These are phyloP conservation scores for Hypholoma sublateritium DNA, from an alignment of 768 basidiomycete species.

Conservation along the genomic window DNA sequence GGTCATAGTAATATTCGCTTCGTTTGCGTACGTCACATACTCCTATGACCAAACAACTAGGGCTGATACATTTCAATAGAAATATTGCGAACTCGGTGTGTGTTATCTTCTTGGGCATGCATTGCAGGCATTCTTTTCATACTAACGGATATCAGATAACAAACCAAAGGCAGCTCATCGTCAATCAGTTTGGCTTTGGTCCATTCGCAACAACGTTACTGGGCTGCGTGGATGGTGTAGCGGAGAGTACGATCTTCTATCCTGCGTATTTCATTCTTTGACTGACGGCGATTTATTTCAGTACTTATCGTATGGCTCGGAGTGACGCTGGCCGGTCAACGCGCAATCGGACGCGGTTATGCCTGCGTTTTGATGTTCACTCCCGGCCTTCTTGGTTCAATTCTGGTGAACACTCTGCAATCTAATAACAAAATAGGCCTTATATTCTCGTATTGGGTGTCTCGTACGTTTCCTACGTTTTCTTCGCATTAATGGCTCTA, in stretches of 20 bases:
- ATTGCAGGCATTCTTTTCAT: neutral
- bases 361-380: constrained; percentile 62
- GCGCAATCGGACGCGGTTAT: constrained; percentile 62
- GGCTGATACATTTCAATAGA: constrained; percentile 29
- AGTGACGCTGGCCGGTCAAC: constrained; percentile 55
- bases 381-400: constrained; percentile 68
- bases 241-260: constrained; percentile 54
- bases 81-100: constrained; percentile 68
- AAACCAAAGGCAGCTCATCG: constrained; percentile 76
- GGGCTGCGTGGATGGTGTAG: constrained; percentile 75
- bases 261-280: neutral
- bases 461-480: constrained; percentile 42
- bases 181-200: constrained; percentile 68
- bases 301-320: constrained; percentile 43
- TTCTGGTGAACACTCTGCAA: constrained; percentile 67
- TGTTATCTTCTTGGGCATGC: neutral
- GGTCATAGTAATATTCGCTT: constrained; percentile 69
- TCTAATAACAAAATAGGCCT: constrained; percentile 65
- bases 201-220: constrained; percentile 67
- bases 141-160: constrained; percentile 46
- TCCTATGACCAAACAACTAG: neutral
- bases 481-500: too few species aligned
- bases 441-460: constrained; percentile 74
- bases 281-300: constrained; percentile 12
- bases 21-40: constrained; percentile 45